Conservation (phyloP, 768 basidiomycete genomes). For the Lepiota brunneoincarnata region DNA sequence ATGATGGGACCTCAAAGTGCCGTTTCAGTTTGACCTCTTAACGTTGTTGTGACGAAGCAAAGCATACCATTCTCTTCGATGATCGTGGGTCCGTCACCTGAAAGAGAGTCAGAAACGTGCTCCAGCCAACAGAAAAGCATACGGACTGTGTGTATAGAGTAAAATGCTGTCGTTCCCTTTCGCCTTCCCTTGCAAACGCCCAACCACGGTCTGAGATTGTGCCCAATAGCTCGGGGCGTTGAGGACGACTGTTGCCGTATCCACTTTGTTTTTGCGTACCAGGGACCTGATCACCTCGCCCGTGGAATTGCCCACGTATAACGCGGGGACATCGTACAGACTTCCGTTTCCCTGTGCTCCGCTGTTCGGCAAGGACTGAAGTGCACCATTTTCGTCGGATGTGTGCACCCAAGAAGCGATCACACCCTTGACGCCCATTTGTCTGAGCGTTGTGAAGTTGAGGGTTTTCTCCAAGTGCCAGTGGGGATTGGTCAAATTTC, state of each 20-base stretch:
- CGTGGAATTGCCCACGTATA: slow-evolving; percentile 28
- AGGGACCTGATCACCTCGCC: slow-evolving; percentile 25
- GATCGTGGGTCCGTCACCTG: slow-evolving; percentile 29
- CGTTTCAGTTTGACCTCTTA: background rate
- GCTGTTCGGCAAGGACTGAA: slow-evolving; percentile 27
- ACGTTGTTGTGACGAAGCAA: background rate
- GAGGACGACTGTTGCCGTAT: slow-evolving; percentile 25
- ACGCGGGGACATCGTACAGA: slow-evolving; percentile 25
- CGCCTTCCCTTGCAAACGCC: slow-evolving; percentile 20
- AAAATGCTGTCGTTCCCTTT: slow-evolving; percentile 20
- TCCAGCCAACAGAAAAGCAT: background rate
- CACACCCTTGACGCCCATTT: slow-evolving; percentile 21
- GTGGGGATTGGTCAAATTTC: slow-evolving; percentile 29
- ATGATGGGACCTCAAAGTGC: slow-evolving; percentile 23
- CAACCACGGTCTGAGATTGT: slow-evolving; percentile 20
- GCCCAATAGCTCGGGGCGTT: slow-evolving; percentile 25
- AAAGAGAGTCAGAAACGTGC: background rate
- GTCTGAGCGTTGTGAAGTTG: slow-evolving; percentile 19
- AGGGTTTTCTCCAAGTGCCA: slow-evolving; percentile 28
- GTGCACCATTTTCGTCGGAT: slow-evolving; percentile 25
- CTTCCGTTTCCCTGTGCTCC: slow-evolving; percentile 21
- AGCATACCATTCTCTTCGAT: slow-evolving; percentile 27
- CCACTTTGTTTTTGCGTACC: slow-evolving; percentile 16
- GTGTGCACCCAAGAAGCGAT: slow-evolving; percentile 27
- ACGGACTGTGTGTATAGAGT: slow-evolving; percentile 29